Percentiles rank a stretch among this genome's conserved stretches.
Evolutionary conservation across 768 basidiomycete genomes (phyloP).

Genomic region (Hortiboletus campestris): DNA sequence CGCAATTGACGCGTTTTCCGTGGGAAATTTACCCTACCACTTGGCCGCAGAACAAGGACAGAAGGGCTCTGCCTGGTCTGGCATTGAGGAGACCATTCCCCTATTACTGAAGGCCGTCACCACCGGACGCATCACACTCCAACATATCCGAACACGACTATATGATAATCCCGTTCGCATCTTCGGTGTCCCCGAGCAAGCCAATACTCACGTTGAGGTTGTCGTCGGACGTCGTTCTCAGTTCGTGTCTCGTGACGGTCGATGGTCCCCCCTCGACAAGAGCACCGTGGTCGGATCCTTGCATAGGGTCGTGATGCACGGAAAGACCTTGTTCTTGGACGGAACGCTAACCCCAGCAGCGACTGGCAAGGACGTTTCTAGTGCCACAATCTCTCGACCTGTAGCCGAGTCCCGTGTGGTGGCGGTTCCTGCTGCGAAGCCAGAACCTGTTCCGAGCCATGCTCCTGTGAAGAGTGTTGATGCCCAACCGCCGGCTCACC

Average conservation of each 20-base stretch:
- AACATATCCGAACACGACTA: slow-evolving; percentile 77
- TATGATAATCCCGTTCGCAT: slow-evolving; percentile 93
- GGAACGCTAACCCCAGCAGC: slow-evolving; percentile 62
- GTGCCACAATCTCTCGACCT: slow-evolving; percentile 48
- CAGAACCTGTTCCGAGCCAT: slow-evolving; percentile 30
- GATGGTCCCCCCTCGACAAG: slow-evolving; percentile 84
- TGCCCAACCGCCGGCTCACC: slow-evolving; percentile 15
- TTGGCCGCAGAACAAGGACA: slow-evolving; percentile 64
- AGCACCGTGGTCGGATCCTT: slow-evolving; percentile 66
- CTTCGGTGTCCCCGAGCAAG: slow-evolving; percentile 85
- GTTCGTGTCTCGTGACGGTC: slow-evolving; percentile 47
- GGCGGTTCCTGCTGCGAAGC: slow-evolving; percentile 19
- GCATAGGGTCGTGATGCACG: slow-evolving; percentile 89
- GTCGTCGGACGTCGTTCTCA: slow-evolving; percentile 73
- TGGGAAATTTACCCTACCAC: slow-evolving; percentile 80
- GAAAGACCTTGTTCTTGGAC: slow-evolving; percentile 86
- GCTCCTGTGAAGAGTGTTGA: slow-evolving; percentile 34
- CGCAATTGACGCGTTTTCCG: slow-evolving; percentile 86
- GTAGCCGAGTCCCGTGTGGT: slow-evolving; percentile 29
- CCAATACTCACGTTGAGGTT: slow-evolving; percentile 88
- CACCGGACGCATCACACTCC: slow-evolving; percentile 74
- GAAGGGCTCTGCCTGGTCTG: slow-evolving; percentile 64
- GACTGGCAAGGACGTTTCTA: slow-evolving; percentile 72
- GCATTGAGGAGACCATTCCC: slow-evolving; percentile 84
- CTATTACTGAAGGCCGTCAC: slow-evolving; percentile 84